phyloP scores from a whole-genome alignment of 805 yeast genomes.

The Osmozyma mogii region DNA sequence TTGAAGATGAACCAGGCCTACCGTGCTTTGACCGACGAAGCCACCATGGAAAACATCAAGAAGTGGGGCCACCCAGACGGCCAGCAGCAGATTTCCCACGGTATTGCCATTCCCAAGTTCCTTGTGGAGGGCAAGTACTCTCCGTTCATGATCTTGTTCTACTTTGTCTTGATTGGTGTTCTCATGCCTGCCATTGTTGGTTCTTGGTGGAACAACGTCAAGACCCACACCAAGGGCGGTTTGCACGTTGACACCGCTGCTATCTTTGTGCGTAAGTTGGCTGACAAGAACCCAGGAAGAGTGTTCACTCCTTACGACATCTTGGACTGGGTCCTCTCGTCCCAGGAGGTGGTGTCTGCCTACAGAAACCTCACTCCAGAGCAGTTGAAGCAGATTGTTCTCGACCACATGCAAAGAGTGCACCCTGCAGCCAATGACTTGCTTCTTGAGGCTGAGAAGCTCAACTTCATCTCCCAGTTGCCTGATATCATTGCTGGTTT shows the following conservation, averaged over 20 bases:
- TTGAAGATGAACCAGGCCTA: conserved; percentile 87
- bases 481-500: conserved; percentile 64
- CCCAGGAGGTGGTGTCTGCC: conserved; percentile 53
- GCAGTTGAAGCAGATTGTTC: conserved; percentile 44
- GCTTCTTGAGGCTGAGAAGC: conserved; percentile 32
- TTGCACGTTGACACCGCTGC: conserved; percentile 81
- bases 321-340: conserved; percentile 49
- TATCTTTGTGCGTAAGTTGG: conserved; percentile 57
- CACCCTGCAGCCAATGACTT: conserved; percentile 11
- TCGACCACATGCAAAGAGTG: conserved; percentile 50
- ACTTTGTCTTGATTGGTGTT: conserved; percentile 67
- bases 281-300: conserved; percentile 68
- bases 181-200: conserved; percentile 77
- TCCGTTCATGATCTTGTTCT: conserved; percentile 50
- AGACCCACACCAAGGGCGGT: conserved; percentile 73
- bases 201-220: conserved; percentile 84
- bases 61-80: conserved; percentile 98
- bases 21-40: conserved; percentile 89
- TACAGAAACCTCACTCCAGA: conserved; percentile 36
- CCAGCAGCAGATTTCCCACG: conserved; percentile 82
- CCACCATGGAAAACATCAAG: conserved; percentile 69
- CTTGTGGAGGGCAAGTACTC: conserved; percentile 78
- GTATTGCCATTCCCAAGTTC: conserved; percentile 91
- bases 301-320: conserved; percentile 51
- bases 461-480: conserved; percentile 52